These are phyloP conservation scores for Zasmidium cellare DNA, from an alignment of 2,329 filamentous ascomycete genomes.

Conservation along the genomic window DNA sequence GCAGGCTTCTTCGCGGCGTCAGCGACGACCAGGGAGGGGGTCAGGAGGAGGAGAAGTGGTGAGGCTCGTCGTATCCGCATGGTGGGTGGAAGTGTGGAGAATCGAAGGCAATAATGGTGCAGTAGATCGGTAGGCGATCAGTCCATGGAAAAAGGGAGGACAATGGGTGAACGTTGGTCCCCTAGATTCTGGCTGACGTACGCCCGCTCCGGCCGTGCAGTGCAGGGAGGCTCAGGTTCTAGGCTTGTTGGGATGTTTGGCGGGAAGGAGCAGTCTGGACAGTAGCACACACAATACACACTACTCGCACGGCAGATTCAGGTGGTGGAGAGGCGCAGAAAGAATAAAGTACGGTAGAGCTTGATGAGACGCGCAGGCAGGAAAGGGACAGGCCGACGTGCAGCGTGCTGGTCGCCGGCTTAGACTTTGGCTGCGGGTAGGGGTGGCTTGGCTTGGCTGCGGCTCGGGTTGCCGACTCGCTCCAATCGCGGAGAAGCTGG, in stretches of 20 bases:
- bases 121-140: background rate
- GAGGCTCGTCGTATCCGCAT: slow-evolving; percentile 58
- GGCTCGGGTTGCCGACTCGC: background rate
- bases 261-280: background rate
- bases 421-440: background rate
- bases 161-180: background rate
- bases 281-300: background rate
- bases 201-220: background rate
- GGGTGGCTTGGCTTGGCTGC: background rate
- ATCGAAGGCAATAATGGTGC: background rate
- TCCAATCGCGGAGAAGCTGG: background rate
- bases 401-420: too few species aligned
- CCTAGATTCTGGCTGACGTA: slow-evolving; percentile 3
- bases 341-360: background rate
- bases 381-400: background rate
- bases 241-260: background rate
- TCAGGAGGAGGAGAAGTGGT: slow-evolving; percentile 60
- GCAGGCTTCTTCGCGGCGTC: slow-evolving; percentile 14
- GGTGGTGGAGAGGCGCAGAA: background rate
- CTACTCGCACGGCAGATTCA: background rate
- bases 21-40: slow-evolving; percentile 58
- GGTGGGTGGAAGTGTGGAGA: slow-evolving; percentile 8
- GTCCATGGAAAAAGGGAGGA: background rate
- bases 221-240: background rate
- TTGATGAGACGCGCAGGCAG: background rate